Conservation (phyloP, 257 asterid genomes). For the Solanum bukasovii region DNA sequence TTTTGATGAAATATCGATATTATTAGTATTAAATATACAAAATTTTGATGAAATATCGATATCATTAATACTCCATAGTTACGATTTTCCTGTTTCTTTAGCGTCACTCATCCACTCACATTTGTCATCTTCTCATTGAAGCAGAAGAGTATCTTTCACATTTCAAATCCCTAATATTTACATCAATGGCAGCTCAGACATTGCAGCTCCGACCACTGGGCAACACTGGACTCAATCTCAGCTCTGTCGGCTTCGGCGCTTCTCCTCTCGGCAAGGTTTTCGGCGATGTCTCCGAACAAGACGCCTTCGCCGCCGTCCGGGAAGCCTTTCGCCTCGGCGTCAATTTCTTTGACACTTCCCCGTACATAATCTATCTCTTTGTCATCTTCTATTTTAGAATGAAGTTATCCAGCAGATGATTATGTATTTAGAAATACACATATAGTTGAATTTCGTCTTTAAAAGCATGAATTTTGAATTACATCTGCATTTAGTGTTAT, state of each 20-base stretch:
- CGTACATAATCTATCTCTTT: slow-evolving; percentile 31
- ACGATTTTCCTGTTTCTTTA: too few species aligned
- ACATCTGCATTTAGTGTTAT: background rate
- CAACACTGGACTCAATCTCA: slow-evolving; percentile 67
- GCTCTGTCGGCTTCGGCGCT: slow-evolving; percentile 92
- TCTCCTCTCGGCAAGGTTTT: slow-evolving; percentile 96
- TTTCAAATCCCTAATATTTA: background rate
- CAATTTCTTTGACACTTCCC: slow-evolving; percentile 96
- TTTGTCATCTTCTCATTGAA: background rate
- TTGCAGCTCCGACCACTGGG: slow-evolving; percentile 78
- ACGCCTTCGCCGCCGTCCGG: slow-evolving; percentile 72
- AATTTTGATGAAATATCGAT: background rate
- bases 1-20: background rate
- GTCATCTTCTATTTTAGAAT: background rate
- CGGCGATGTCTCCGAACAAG: slow-evolving; percentile 65
- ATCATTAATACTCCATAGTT: too few species aligned
- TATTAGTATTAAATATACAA: too few species aligned
- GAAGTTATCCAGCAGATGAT: background rate
- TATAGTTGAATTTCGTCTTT: background rate
- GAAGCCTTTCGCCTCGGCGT: slow-evolving; percentile 74
- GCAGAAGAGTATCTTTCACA: background rate
- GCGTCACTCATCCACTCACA: background rate
- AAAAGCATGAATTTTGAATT: background rate
- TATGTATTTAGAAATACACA: background rate
- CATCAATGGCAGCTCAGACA: slow-evolving; percentile 15